Evolutionary conservation across 2,329 filamentous ascomycete genomes (phyloP).

Genomic region (Zymoseptoria tritici): DNA sequence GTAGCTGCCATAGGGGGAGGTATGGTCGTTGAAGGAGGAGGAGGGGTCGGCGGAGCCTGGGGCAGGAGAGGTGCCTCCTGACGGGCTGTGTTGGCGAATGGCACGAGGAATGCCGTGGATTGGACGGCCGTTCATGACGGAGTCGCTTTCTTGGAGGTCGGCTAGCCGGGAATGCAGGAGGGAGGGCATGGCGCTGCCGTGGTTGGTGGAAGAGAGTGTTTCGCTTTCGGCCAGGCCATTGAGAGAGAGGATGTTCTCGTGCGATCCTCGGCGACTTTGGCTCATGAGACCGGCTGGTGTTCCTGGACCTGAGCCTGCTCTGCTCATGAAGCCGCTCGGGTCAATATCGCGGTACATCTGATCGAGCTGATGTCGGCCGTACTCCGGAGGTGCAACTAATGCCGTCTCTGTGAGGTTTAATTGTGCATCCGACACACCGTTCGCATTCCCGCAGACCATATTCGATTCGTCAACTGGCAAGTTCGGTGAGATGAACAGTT

Average conservation of each 20-base stretch:
- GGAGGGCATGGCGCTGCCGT: slow-evolving; percentile 46
- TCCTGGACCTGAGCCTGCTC: slow-evolving; percentile 46
- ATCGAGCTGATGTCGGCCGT: slow-evolving; percentile 83
- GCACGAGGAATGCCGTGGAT: slow-evolving; percentile 17
- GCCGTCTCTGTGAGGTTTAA: slow-evolving; percentile 48
- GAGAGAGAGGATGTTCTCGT: slow-evolving; percentile 66
- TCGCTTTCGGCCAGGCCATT: slow-evolving; percentile 45
- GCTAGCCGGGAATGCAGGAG: slow-evolving; percentile 62
- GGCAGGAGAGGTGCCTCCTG: slow-evolving; percentile 27
- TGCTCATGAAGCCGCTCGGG: slow-evolving; percentile 61
- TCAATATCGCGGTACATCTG: slow-evolving; percentile 86
- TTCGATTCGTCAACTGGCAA: slow-evolving; percentile 83
- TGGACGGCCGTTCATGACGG: slow-evolving; percentile 20
- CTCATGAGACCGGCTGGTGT: slow-evolving; percentile 64
- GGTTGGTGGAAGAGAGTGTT: slow-evolving; percentile 33
- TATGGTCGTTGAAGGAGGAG: slow-evolving; percentile 3
- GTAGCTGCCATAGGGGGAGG: slow-evolving; percentile 17
- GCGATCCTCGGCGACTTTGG: slow-evolving; percentile 63
- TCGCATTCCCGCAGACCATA: slow-evolving; percentile 53
- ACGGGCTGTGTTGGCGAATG: slow-evolving; percentile 21
- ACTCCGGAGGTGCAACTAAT: slow-evolving; percentile 76
- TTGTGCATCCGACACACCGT: slow-evolving; percentile 33
- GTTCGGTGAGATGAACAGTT: slow-evolving; percentile 92
- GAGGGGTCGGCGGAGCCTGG: slow-evolving; percentile 15
- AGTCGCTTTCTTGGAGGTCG: slow-evolving; percentile 41